phyloP scores from a whole-genome alignment of 176 grass and related monocot genomes.

The Chloris gayana region DNA sequence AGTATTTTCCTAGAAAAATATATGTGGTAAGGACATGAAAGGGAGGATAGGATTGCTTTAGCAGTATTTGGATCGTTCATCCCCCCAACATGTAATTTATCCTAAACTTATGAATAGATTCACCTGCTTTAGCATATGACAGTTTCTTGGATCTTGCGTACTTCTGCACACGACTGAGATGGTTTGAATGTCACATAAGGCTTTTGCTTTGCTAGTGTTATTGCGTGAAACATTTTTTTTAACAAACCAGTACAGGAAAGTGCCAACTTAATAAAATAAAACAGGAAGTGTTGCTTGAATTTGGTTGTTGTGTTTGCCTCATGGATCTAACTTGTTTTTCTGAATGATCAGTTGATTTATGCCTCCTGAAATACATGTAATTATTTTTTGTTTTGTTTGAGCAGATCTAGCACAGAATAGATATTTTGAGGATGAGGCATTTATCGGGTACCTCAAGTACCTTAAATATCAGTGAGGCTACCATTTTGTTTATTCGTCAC shows the following conservation, averaged over 20 bases:
- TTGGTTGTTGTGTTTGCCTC: not conserved
- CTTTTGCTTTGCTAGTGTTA: not conserved
- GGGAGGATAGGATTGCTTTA: not conserved
- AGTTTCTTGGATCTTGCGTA: not conserved
- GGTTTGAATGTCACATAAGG: not conserved
- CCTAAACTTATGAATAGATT: not conserved
- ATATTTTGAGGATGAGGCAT: slow-evolving; percentile 94
- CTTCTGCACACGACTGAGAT: not conserved
- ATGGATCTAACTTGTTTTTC: not conserved
- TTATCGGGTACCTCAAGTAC: slow-evolving; percentile 94
- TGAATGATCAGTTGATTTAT: not conserved
- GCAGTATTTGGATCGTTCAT: not conserved
- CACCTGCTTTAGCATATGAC: not conserved
- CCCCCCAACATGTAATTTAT: not conserved
- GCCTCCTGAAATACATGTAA: not conserved
- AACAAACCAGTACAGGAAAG: too few species aligned
- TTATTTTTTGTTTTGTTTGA: slow-evolving; percentile 19
- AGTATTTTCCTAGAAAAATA: not conserved
- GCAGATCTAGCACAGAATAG: slow-evolving; percentile 96
- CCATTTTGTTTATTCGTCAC: not conserved
- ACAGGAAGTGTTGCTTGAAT: not conserved
- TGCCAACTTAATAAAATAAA: too few species aligned
- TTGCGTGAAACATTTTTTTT: not conserved
- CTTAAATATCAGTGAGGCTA: slow-evolving; percentile 73
- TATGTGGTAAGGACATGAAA: not conserved